These are phyloP conservation scores for Leccinellum luteum DNA, from an alignment of 768 basidiomycete species.

Conservation along the genomic window DNA sequence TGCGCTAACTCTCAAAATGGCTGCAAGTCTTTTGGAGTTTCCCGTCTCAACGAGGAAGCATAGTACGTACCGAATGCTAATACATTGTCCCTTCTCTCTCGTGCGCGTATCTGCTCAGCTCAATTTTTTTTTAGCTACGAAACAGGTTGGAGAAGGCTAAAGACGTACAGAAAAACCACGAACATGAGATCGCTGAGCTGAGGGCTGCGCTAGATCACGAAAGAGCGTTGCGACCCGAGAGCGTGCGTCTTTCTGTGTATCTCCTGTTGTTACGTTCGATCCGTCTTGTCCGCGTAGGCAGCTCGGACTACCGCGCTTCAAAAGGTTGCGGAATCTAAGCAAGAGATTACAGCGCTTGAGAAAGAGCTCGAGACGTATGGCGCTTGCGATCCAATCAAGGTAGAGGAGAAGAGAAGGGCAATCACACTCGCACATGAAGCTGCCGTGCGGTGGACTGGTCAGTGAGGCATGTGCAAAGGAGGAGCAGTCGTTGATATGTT, in stretches of 20 bases:
- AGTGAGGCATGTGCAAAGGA: slow-evolving; percentile 21
- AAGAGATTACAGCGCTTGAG: slow-evolving; percentile 51
- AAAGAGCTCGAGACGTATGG: slow-evolving; percentile 75
- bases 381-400: slow-evolving; percentile 78
- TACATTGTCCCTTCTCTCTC: background rate
- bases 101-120: background rate
- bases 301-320: slow-evolving; percentile 53
- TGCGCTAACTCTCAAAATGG: slow-evolving; percentile 16
- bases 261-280: background rate
- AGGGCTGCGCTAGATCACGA: slow-evolving; percentile 48
- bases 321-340: slow-evolving; percentile 46
- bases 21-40: slow-evolving; percentile 90
- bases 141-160: slow-evolving; percentile 50
- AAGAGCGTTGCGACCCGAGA: slow-evolving; percentile 52
- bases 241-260: slow-evolving; percentile 38
- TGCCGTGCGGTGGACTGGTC: slow-evolving; percentile 86
- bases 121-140: slow-evolving; percentile 46
- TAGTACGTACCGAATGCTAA: slow-evolving; percentile 42
- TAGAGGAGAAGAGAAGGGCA: slow-evolving; percentile 75
- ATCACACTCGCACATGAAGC: slow-evolving; percentile 80
- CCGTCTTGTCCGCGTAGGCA: slow-evolving; percentile 40
- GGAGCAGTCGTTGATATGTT: background rate
- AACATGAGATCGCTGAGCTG: slow-evolving; percentile 51
- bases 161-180: slow-evolving; percentile 41
- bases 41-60: slow-evolving; percentile 81